Base-by-base conservation (phyloP, 371 early-diverging fungal genomes). In the Chytridium lagenaria region DNA sequence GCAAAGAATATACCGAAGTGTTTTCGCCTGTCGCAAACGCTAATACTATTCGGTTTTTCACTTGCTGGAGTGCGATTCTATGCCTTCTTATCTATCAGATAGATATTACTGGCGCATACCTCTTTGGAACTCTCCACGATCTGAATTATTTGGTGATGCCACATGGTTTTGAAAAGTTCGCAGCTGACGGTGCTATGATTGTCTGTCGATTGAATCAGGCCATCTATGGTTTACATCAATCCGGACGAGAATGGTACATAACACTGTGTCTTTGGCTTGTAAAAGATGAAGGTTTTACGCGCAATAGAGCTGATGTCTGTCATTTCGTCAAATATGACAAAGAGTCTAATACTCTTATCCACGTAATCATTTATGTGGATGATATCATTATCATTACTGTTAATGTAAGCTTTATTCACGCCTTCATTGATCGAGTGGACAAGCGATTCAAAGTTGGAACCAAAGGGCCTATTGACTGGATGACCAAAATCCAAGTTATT, bases 151-250 rank as follows among this genome's bases (percentile, higher is more conserved):
- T 70, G 59, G 7, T 23, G 5, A 7, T 70, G 57, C 59, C 70
- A 7, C 70, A 31, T 2, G 70, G 70, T 26, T 59, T 70, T 34
- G 38, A 55, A 37, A 5, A 36, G 39, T 37, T 26, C 30, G 37
- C 52, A 2, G n/a, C 1, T 16, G 59, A 67, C 67, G 73, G 73
- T 23, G 28, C 37, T 5, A 36, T 39, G 31, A 50, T 2, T 57
- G 59, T 67, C 0, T 67, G 71, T n/a, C 2, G 36, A 15, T 59
- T 72, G 15, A 10, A 15, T 38, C 68, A 72, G 37, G 55, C 67
- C 16, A 31, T 72, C 15, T 72, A 72, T 57, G 73, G 73, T 0
- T 59, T 72, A 22, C 67, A 72, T n/a, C 73, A 72, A 67, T 50
- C 73, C 19, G 68, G 68, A 1, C 19, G 68, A 33, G 12, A 51